These are phyloP conservation scores for Malassezia nana DNA, from an alignment of 1,284 basidiomycete genomes.

Conservation along the genomic window DNA sequence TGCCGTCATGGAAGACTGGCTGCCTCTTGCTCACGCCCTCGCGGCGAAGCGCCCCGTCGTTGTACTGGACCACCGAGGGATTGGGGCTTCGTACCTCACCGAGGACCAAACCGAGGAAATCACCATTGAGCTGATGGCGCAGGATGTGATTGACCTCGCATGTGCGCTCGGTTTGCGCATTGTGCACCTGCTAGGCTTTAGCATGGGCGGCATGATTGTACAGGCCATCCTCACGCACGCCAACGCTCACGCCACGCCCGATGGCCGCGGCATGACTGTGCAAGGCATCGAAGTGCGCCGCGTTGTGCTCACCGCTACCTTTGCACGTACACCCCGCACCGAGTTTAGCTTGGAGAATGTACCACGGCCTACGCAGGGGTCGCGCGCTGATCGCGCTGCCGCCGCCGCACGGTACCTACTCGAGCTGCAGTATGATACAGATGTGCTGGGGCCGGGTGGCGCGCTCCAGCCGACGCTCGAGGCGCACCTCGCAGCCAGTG, in stretches of 20 bases:
- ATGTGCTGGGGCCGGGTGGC: conserved; percentile 14
- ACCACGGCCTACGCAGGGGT: background rate
- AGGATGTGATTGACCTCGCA: conserved; percentile 31
- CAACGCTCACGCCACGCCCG: conserved; percentile 8
- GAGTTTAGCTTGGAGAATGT: conserved; percentile 21
- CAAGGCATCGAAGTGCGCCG: conserved; percentile 23
- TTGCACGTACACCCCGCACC: conserved; percentile 36
- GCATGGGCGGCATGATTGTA: conserved; percentile 42
- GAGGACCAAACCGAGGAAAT: conserved; percentile 29
- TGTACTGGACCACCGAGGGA: conserved; percentile 39
- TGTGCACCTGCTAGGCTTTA: conserved; percentile 37
- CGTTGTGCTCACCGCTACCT: conserved; percentile 35
- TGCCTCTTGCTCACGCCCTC: conserved; percentile 27
- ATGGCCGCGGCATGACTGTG: conserved; percentile 9
- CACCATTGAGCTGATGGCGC: conserved; percentile 29
- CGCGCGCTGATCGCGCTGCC: conserved; percentile 17
- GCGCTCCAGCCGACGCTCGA: conserved; percentile 4
- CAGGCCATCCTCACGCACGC: conserved; percentile 29
- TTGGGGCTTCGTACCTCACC: conserved; percentile 27
- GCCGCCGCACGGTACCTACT: conserved; percentile 27
- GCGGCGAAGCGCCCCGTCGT: conserved; percentile 23
- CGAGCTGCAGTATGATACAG: conserved; percentile 32
- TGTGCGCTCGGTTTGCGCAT: conserved; percentile 17
- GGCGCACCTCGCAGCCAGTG: background rate
- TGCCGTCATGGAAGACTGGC: conserved; percentile 42